phyloP scores from a whole-genome alignment of 768 basidiomycete species.

The Hygrophoropsis aurantiaca region DNA sequence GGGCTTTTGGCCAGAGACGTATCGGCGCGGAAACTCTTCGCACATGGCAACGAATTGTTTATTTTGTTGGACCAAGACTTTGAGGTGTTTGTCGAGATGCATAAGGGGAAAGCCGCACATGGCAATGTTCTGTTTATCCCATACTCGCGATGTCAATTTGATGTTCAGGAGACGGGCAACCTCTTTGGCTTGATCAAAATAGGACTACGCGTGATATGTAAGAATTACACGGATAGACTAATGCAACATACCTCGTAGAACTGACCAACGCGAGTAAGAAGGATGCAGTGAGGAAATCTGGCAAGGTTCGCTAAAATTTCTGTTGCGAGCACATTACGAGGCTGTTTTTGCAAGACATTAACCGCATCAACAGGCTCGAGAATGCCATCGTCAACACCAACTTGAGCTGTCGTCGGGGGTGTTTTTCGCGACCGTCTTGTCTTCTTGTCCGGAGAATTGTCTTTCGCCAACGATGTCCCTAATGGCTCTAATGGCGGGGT shows the following conservation, averaged over 20 bases:
- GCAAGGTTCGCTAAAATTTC: conserved; percentile 71
- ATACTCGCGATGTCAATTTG: conserved; percentile 76
- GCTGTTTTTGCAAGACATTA: conserved; percentile 16
- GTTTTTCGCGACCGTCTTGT: no score
- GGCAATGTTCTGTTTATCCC: conserved; percentile 64
- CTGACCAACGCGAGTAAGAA: conserved; percentile 90
- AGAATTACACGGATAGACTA: background rate
- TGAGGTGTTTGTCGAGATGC: conserved; percentile 86
- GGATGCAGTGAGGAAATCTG: conserved; percentile 82
- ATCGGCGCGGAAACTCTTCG: conserved; percentile 76
- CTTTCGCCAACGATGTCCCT: no score
- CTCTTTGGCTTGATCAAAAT: conserved; percentile 86
- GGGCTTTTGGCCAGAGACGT: conserved; percentile 47
- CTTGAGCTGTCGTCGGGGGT: no score
- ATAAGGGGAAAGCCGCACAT: conserved; percentile 92
- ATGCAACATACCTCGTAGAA: conserved; percentile 80
- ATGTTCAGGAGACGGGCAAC: conserved; percentile 78
- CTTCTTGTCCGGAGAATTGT: no score
- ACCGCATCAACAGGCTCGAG: no score
- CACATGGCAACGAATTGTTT: conserved; percentile 89
- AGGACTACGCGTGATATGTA: conserved; percentile 76
- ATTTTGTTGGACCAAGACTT: conserved; percentile 78
- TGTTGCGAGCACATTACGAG: conserved; percentile 56
- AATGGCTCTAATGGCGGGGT: no score
- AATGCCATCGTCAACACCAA: no score